A percentile compares a stretch with the other conserved stretches of the same genome.
phyloP scores from a whole-genome alignment of 805 yeast species.

The Spathaspora sp. region DNA sequence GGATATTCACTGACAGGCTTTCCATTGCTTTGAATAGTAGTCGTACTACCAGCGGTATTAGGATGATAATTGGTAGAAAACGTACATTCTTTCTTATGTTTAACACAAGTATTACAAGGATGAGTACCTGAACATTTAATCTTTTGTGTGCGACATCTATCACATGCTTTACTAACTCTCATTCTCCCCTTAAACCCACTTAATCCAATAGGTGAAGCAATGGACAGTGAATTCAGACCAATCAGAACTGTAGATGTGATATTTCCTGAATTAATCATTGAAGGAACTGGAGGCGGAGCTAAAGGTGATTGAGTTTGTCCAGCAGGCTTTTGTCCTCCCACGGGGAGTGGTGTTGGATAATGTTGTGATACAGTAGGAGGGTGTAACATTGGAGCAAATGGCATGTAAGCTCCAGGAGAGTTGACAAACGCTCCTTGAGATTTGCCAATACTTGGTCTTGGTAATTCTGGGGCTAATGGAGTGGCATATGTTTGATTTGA shows the following conservation, averaged over 20 bases:
- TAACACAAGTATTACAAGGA: conserved; percentile 49
- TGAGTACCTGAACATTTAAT: conserved; percentile 53
- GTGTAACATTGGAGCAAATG: conserved; percentile 1
- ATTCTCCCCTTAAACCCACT: conserved; percentile 17
- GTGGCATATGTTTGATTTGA: neutral
- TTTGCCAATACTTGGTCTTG: neutral
- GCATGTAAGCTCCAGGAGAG: conserved; percentile 2
- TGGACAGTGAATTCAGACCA: neutral
- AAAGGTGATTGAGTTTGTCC: neutral
- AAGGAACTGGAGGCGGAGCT: neutral
- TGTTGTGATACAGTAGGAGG: neutral
- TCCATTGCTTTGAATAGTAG: neutral
- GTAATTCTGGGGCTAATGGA: conserved; percentile 1
- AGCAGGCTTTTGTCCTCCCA: neutral
- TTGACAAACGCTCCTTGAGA: neutral
- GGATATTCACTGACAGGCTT: conserved; percentile 4
- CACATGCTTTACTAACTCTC: conserved; percentile 53
- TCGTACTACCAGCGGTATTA: neutral
- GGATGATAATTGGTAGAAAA: conserved; percentile 8
- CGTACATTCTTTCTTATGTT: conserved; percentile 33
- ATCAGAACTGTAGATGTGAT: neutral
- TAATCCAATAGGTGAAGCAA: neutral
- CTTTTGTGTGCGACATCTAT: conserved; percentile 51
- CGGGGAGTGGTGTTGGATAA: neutral
- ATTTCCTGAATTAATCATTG: neutral